Conservation (phyloP, 1,284 basidiomycete genomes). For the Cronartium quercuum region DNA sequence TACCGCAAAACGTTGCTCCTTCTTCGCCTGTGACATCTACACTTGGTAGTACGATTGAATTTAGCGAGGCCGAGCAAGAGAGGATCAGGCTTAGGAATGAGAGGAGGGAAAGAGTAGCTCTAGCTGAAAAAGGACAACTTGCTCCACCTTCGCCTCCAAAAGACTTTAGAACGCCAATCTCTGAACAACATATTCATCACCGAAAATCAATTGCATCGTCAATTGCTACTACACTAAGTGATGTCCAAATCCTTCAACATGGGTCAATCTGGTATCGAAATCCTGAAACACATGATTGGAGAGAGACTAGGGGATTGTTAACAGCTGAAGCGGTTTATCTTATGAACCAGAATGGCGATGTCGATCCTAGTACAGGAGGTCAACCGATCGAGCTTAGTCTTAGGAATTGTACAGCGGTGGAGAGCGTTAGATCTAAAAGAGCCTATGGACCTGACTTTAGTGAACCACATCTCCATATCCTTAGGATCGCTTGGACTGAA, state of each 20-base stretch:
- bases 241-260: conserved; percentile 26
- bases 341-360: conserved; percentile 27
- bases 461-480: conserved; percentile 34
- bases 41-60: not conserved
- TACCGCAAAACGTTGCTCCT: not conserved
- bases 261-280: conserved; percentile 35
- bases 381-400: conserved; percentile 32
- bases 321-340: conserved; percentile 29
- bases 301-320: conserved; percentile 33
- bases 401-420: conserved; percentile 22
- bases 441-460: conserved; percentile 34
- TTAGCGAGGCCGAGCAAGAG: conserved; percentile 11
- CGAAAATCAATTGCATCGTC: conserved; percentile 32
- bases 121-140: conserved; percentile 8
- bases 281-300: conserved; percentile 22
- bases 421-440: conserved; percentile 36
- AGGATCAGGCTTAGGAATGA: conserved; percentile 10
- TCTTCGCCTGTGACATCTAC: not conserved
- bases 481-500: conserved; percentile 37
- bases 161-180: conserved; percentile 7
- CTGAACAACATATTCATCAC: conserved; percentile 23
- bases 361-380: conserved; percentile 18
- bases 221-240: conserved; percentile 28
- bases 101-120: conserved; percentile 20
- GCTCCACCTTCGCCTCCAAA: not conserved